Evolutionary conservation across 2,329 filamentous ascomycete species (phyloP), one percentile per base, ranked within the genome.

Genomic region (Claviceps fusiformis): DNA sequence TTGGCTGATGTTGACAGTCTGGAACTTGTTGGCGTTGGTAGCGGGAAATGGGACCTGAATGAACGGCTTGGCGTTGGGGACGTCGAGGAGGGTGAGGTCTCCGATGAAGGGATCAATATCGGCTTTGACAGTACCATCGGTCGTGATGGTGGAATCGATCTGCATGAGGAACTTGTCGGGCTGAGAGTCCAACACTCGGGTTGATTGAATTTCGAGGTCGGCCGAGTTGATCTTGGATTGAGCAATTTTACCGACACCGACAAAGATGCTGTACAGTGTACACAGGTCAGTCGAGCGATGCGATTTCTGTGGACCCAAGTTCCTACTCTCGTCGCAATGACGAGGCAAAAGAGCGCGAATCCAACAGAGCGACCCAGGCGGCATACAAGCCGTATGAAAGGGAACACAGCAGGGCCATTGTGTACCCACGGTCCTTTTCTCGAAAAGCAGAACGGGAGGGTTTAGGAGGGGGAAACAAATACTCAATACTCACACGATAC

Each of bases 171-270:
- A 76, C 47, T 68, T 70, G 50, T 73, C 62, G 54, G 69, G 60
- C 58, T 72, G 60, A 9, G 78, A 73, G 56, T 78, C 64, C 56
- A 73, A 71, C 59, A 82, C 71, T 15, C 69, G 62, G 63, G 83
- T 74, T 56, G 72, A 69, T 61, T 80, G 70, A 58, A 83, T 72
- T 13, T 70, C 68, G 50, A 83, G 73, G 55, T 72, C 64, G 59
- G 79, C 77, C 6, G 72, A 65, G 62, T 83, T 72, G 58, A 83
- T 67, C 67, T 78, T 80, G 54, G 68, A 57, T 66, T 83, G 80
- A 39, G 77, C 78, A 56, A 82, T 77, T 61, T 73, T 76, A 55
- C 79, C 78, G 35, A 83, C 70, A 44, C 67, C 75, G 50, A 81
- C 77, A 54, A 81, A 74, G 63, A 83, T 73, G 62, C 79, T 82